Evolutionary conservation across 208 protist genomes (phyloP).

Genomic region (Lotmaria passim): DNA sequence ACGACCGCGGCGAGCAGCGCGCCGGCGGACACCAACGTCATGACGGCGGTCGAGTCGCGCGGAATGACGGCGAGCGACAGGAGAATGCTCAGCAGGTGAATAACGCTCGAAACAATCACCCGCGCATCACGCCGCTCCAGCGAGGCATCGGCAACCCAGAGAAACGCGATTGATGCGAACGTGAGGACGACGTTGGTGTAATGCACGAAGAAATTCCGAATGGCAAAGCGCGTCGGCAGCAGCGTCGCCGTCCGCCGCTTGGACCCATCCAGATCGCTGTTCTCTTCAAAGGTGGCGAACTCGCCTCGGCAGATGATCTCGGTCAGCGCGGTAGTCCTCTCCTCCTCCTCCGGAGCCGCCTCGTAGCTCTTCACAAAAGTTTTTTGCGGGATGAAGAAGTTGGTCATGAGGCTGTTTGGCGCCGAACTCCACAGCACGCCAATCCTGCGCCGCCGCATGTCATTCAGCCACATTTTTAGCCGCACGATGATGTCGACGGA

Average conservation of each 20-base stretch:
- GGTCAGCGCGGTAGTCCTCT: slow-evolving; percentile 20
- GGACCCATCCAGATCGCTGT: slow-evolving; percentile 36
- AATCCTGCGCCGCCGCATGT: slow-evolving; percentile 37
- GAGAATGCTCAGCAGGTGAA: slow-evolving; percentile 60
- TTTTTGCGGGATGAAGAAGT: slow-evolving; percentile 33
- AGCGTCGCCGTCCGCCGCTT: slow-evolving; percentile 9
- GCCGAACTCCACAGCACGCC: slow-evolving; percentile 13
- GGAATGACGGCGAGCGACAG: slow-evolving; percentile 52
- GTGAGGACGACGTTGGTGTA: slow-evolving; percentile 49
- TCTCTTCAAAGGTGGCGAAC: slow-evolving; percentile 73
- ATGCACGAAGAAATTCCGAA: slow-evolving; percentile 43
- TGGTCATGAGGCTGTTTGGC: slow-evolving; percentile 23
- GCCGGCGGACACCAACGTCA: slow-evolving; percentile 46
- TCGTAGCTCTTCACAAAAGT: slow-evolving; percentile 35
- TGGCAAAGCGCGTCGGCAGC: slow-evolving; percentile 7
- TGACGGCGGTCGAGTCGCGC: slow-evolving; percentile 51
- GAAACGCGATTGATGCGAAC: slow-evolving; percentile 63
- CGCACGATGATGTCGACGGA: slow-evolving; percentile 46
- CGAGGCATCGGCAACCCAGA: slow-evolving; percentile 57
- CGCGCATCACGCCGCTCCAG: slow-evolving; percentile 22
- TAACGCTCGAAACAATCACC: slow-evolving; percentile 38
- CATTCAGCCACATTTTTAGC: slow-evolving; percentile 57
- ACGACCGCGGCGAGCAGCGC: slow-evolving; percentile 43
- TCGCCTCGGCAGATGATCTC: slow-evolving; percentile 66
- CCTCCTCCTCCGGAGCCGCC: slow-evolving; percentile 7